Conservation (phyloP, 495 filamentous ascomycete species). For the Apiosordaria backusii region DNA sequence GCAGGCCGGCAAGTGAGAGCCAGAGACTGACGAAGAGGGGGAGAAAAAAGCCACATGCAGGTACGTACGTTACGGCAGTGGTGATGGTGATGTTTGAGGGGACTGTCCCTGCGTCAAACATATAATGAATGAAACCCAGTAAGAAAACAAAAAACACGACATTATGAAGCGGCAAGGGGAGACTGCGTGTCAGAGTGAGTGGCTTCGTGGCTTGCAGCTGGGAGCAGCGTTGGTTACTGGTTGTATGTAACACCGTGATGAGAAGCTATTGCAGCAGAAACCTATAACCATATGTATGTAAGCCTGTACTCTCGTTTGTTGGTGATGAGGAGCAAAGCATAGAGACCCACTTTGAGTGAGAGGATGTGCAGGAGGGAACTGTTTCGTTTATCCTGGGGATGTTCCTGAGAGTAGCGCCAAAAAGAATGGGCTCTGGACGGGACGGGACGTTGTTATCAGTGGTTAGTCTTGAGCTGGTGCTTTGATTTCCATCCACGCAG, state of each 20-base stretch:
- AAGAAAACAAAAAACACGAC: not conserved
- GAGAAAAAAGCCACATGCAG: not conserved
- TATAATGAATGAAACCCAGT: not conserved
- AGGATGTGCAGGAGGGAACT: not conserved
- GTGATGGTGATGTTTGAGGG: not conserved
- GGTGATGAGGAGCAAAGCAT: not conserved
- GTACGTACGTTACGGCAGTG: not conserved
- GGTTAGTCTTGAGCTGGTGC: not conserved
- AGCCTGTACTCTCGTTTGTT: not conserved
- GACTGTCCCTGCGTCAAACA: not conserved
- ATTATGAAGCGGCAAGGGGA: not conserved
- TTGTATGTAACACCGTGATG: not conserved
- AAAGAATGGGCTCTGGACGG: not conserved
- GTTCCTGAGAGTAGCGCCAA: not conserved
- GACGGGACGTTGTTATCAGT: slow-evolving; percentile 5
- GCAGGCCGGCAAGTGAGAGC: not conserved
- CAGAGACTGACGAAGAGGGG: too few relatives aligned
- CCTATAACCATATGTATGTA: not conserved
- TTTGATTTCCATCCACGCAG: not conserved
- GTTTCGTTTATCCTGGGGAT: not conserved
- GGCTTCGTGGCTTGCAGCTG: not conserved
- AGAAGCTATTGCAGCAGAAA: not conserved
- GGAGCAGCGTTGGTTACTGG: not conserved
- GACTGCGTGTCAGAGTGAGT: not conserved
- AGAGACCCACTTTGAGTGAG: not conserved